These are phyloP conservation scores for Ascocoryne sarcoides DNA, from an alignment of 2,329 filamentous ascomycete species.

Conservation along the genomic window DNA sequence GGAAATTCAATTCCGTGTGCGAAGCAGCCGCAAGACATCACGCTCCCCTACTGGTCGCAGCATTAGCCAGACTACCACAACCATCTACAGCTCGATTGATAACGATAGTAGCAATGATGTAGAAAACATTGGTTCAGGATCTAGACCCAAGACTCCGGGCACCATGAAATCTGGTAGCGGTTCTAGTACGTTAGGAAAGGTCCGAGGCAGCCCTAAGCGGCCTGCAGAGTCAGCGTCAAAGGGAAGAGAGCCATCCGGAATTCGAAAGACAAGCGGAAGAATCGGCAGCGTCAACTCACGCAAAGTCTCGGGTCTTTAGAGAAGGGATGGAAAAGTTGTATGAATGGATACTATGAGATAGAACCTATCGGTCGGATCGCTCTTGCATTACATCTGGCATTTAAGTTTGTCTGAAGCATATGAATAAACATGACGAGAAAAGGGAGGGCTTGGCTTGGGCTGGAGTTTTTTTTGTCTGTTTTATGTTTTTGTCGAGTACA, in stretches of 20 bases:
- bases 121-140: constrained; percentile 54
- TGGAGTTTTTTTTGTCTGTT: constrained; percentile 4
- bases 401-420: constrained; percentile 9
- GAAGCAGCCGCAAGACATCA: constrained; percentile 55
- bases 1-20: constrained; percentile 61
- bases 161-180: constrained; percentile 43
- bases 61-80: constrained; percentile 66
- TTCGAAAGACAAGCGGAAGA: constrained; percentile 59
- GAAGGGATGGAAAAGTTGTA: too few relatives aligned
- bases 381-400: constrained; percentile 21
- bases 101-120: constrained; percentile 62
- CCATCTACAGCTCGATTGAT: constrained; percentile 55
- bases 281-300: constrained; percentile 46
- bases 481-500: constrained; percentile 8
- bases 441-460: constrained; percentile 5
- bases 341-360: too few relatives aligned
- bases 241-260: constrained; percentile 42
- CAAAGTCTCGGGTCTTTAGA: constrained; percentile 28
- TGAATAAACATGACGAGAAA: constrained; percentile 6
- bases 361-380: constrained; percentile 3
- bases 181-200: constrained; percentile 46
- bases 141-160: constrained; percentile 44
- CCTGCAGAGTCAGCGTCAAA: constrained; percentile 40
- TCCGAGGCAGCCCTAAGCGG: constrained; percentile 51
- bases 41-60: constrained; percentile 48